Conservation (phyloP, 2,329 filamentous ascomycete genomes). For the Phialophora expanda region DNA sequence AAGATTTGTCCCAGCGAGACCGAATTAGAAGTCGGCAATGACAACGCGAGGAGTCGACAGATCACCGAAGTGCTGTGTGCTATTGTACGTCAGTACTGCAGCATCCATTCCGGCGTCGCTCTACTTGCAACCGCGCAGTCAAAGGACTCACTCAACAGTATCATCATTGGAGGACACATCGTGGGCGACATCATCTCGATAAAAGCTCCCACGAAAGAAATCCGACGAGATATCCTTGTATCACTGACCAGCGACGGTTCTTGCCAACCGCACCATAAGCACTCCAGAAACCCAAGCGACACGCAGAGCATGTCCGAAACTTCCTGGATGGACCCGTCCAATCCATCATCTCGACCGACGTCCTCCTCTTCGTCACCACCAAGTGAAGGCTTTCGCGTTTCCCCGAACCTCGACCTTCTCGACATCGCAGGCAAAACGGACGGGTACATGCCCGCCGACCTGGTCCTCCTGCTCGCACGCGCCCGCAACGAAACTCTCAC, state of each 20-base stretch:
- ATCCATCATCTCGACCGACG: constrained; percentile 58
- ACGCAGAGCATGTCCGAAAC: constrained; percentile 54
- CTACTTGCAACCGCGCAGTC: constrained; percentile 88
- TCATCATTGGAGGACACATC: constrained; percentile 88
- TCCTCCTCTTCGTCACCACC: constrained; percentile 48
- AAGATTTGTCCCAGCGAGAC: constrained; percentile 92
- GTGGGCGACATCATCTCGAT: constrained; percentile 88
- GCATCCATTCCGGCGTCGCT: constrained; percentile 77
- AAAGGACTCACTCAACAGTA: constrained; percentile 89
- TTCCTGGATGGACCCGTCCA: constrained; percentile 78
- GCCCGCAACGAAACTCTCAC: constrained; percentile 93
- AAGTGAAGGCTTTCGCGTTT: constrained; percentile 71
- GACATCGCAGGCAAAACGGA: constrained; percentile 93
- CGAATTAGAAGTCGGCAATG: constrained; percentile 88
- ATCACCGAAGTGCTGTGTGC: constrained; percentile 87
- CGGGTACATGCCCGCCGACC: constrained; percentile 96
- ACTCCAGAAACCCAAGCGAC: constrained; percentile 45
- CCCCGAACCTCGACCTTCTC: constrained; percentile 81
- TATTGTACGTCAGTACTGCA: constrained; percentile 83
- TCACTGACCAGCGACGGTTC: constrained; percentile 64
- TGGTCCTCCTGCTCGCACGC: constrained; percentile 81
- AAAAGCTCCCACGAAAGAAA: constrained; percentile 91
- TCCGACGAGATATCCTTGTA: constrained; percentile 80
- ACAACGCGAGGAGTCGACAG: constrained; percentile 90
- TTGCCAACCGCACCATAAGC: constrained; percentile 49